Percentiles rank a stretch among this genome's conserved stretches.
Conservation (phyloP, 169 alveolate species). For the Eimeria sp. region DNA sequence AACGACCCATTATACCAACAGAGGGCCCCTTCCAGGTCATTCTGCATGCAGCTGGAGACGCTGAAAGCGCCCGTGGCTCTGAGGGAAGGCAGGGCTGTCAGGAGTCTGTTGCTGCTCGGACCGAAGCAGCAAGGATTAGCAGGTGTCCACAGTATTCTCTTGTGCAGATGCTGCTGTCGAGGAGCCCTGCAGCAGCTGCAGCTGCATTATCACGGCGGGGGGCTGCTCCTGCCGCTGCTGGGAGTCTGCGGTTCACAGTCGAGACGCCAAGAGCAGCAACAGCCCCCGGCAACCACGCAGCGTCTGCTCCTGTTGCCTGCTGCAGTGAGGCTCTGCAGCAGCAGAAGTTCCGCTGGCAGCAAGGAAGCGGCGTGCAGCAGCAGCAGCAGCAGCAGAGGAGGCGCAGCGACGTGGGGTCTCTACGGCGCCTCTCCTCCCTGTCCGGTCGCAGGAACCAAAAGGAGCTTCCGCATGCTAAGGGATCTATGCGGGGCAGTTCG, state of each 20-base stretch:
- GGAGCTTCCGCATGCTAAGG: slow-evolving; percentile 16
- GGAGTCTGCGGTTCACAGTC: slow-evolving; percentile 36
- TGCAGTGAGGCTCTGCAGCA: slow-evolving; percentile 44
- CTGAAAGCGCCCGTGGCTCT: neutral
- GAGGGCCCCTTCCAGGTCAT: neutral
- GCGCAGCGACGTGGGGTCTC: slow-evolving; percentile 53
- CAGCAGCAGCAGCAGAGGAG: slow-evolving; percentile 24
- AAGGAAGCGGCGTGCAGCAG: neutral
- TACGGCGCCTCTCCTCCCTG: neutral
- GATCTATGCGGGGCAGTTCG: neutral
- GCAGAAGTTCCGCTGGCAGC: slow-evolving; percentile 22
- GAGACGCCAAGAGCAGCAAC: slow-evolving; percentile 66
- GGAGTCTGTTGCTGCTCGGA: neutral
- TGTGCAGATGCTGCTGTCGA: slow-evolving; percentile 33
- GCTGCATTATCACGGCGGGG: slow-evolving; percentile 10
- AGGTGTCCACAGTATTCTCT: slow-evolving; percentile 11
- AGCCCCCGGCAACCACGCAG: slow-evolving; percentile 16
- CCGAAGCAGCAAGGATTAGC: neutral
- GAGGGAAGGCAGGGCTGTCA: neutral
- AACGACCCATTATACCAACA: neutral
- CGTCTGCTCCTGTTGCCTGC: neutral
- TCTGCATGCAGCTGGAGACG: neutral
- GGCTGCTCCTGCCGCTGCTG: slow-evolving; percentile 9
- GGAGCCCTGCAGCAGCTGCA: slow-evolving; percentile 28
- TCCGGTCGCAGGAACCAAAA: slow-evolving; percentile 1